Percentiles rank a stretch among this genome's conserved stretches.
These are phyloP conservation scores for Hymenoscyphus salicellus DNA, from an alignment of 2,329 filamentous ascomycete genomes.

Conservation along the genomic window DNA sequence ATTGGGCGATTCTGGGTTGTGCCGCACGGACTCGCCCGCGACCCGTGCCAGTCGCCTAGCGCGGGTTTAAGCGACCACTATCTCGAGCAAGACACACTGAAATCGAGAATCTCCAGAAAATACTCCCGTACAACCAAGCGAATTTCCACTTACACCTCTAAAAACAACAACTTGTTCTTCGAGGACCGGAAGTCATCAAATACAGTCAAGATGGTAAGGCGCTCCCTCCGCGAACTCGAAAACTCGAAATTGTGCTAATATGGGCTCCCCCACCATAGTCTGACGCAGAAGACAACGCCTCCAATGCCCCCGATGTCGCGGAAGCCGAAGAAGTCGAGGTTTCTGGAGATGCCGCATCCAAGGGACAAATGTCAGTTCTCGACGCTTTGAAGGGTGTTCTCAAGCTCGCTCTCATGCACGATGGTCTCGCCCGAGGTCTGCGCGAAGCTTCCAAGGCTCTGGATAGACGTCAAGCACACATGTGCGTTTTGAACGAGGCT, in stretches of 20 bases:
- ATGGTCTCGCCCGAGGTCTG: constrained; percentile 96
- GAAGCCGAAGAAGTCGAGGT: constrained; percentile 90
- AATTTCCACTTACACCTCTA: constrained; percentile 14
- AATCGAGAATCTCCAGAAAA: constrained; percentile 11
- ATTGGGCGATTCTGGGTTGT: constrained; percentile 2
- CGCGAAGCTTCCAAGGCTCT: constrained; percentile 98
- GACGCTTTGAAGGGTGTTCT: constrained; percentile 98
- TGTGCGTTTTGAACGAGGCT: constrained; percentile 99
- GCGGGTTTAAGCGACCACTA: not conserved
- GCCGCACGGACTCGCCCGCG: constrained; percentile 7
- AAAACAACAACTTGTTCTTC: constrained; percentile 29
- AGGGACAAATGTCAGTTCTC: constrained; percentile 95
- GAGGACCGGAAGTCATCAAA: constrained; percentile 34
- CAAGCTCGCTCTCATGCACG: constrained; percentile 98
- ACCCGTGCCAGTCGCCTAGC: not conserved
- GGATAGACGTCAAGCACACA: constrained; percentile 97
- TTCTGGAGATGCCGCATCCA: constrained; percentile 78
- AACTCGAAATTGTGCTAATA: constrained; percentile 11
- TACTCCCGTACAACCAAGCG: constrained; percentile 5
- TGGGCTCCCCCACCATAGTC: constrained; percentile 55
- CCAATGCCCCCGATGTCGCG: constrained; percentile 79
- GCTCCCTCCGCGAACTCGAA: not conserved
- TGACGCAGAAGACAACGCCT: constrained; percentile 94
- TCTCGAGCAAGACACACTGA: constrained; percentile 2
- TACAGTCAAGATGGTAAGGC: constrained; percentile 29